Evolutionary conservation across 78 protist species (phyloP).

Genomic region (Dictyostelium brefeldianum): DNA sequence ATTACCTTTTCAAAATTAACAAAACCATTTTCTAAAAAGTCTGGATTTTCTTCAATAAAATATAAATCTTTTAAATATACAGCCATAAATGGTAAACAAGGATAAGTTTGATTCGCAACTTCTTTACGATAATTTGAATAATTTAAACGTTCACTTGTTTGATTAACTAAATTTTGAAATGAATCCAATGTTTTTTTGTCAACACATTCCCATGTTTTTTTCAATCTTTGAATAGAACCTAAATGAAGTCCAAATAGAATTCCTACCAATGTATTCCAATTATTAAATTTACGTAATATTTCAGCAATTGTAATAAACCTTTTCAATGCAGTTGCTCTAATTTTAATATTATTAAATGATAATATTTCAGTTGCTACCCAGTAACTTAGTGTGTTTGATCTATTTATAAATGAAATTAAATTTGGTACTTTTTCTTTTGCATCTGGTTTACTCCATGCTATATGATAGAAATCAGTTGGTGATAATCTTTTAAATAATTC

Average conservation of each 20-base stretch:
- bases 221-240: constrained; percentile 55
- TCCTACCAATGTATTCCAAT: constrained; percentile 52
- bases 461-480: constrained; percentile 65
- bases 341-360: constrained; percentile 44
- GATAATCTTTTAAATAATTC: constrained; percentile 40
- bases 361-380: constrained; percentile 79
- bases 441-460: constrained; percentile 70
- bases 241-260: constrained; percentile 53
- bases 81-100: constrained; percentile 67
- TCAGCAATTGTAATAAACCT: constrained; percentile 64
- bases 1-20: constrained; percentile 44
- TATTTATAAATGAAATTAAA: constrained; percentile 41
- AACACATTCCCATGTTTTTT: constrained; percentile 69
- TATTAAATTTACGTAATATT: constrained; percentile 35
- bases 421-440: constrained; percentile 54
- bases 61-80: constrained; percentile 52
- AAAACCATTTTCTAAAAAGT: constrained; percentile 39
- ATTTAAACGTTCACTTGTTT: constrained; percentile 50
- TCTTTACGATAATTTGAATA: constrained; percentile 54
- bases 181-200: constrained; percentile 35
- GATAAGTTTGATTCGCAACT: constrained; percentile 11
- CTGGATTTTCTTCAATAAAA: constrained; percentile 58
- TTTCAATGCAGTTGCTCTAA: constrained; percentile 32
- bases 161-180: constrained; percentile 8
- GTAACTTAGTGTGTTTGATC: constrained; percentile 68